Evolutionary conservation across 345 rosid species (phyloP).

Genomic region (Dipteronia dyeriana): DNA sequence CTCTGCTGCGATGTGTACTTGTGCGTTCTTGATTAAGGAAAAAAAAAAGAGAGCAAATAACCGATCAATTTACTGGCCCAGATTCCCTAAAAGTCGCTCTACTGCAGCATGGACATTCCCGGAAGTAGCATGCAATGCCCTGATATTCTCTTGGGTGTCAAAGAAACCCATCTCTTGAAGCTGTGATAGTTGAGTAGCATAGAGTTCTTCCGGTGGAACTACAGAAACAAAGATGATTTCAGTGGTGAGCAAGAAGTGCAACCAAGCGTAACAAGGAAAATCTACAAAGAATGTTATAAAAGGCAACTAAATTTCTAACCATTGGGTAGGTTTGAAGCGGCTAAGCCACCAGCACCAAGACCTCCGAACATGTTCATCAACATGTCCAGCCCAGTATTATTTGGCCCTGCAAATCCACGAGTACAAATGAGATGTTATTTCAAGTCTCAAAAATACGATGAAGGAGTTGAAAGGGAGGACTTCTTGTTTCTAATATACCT

Average conservation of each 20-base stretch:
- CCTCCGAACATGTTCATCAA: slow-evolving; percentile 71
- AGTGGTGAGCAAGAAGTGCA: background rate
- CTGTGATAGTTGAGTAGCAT: slow-evolving; percentile 70
- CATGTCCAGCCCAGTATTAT: slow-evolving; percentile 46
- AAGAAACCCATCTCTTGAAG: slow-evolving; percentile 90
- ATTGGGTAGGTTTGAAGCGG: slow-evolving; percentile 46
- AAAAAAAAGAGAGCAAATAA: background rate
- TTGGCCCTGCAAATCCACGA: background rate
- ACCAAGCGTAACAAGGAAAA: background rate
- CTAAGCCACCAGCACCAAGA: slow-evolving; percentile 64
- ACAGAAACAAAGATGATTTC: slow-evolving; percentile 14
- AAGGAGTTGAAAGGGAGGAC: background rate
- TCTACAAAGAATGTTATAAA: background rate
- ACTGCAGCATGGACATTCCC: slow-evolving; percentile 86
- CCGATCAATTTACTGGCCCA: slow-evolving; percentile 36
- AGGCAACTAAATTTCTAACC: slow-evolving; percentile 31
- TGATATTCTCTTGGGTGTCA: slow-evolving; percentile 70
- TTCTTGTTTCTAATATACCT: background rate
- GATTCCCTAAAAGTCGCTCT: slow-evolving; percentile 69
- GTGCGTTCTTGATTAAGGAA: background rate
- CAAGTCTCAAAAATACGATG: background rate
- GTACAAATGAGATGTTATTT: background rate
- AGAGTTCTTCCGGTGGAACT: slow-evolving; percentile 73
- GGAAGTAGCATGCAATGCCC: slow-evolving; percentile 64
- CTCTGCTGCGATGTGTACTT: background rate